phyloP scores from a whole-genome alignment of 169 alveolate genomes.

The Babesia sp. region DNA sequence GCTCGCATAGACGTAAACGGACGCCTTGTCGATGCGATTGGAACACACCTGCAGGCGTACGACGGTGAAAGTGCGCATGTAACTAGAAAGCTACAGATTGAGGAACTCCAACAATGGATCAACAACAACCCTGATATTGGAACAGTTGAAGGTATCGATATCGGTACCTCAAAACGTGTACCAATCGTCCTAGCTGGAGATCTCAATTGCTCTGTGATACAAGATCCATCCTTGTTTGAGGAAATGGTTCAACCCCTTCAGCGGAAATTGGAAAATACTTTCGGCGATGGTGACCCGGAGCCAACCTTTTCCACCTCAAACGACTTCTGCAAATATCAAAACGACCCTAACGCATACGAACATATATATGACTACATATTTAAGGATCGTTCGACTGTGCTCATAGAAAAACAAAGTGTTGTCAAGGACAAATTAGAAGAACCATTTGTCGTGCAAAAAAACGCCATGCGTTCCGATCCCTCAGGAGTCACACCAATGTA shows the following conservation, averaged over 20 bases:
- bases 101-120: constrained; percentile 78
- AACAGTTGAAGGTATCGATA: not conserved
- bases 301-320: constrained; percentile 50
- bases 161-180: not conserved
- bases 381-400: not conserved
- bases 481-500: not conserved
- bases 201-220: constrained; percentile 63
- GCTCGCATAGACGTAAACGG: constrained; percentile 67
- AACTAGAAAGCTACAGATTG: constrained; percentile 67
- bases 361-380: constrained; percentile 58
- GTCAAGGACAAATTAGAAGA: constrained; percentile 4
- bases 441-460: constrained; percentile 11
- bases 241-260: not conserved
- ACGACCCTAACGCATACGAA: not conserved
- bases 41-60: constrained; percentile 83
- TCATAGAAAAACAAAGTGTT: constrained; percentile 36
- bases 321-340: constrained; percentile 48
- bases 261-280: not conserved
- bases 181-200: constrained; percentile 77
- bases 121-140: constrained; percentile 3
- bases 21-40: constrained; percentile 71
- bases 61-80: constrained; percentile 46
- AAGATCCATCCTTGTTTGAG: constrained; percentile 10
- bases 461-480: not conserved
- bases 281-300: not conserved